Evolutionary conservation across 352 stramenopile species (phyloP).

Genomic region (Globisporangium uncinulatum): DNA sequence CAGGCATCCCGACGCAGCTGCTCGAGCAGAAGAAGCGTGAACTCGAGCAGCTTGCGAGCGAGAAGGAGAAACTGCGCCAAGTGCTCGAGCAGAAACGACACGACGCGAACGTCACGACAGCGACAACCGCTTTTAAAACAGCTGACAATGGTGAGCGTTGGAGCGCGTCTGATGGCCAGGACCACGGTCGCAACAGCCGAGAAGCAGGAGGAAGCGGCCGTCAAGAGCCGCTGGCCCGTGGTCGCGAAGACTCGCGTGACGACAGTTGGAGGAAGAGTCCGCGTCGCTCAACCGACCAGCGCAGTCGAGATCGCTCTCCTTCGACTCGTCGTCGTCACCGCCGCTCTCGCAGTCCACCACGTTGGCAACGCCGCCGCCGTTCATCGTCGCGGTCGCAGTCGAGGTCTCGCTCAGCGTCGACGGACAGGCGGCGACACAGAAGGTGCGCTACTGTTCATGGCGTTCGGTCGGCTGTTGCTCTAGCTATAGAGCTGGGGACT

Average conservation of each 20-base stretch:
- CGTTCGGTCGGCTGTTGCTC: not conserved
- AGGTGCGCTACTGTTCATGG: not conserved
- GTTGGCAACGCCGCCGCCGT: conserved; percentile 15
- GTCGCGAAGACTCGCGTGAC: not conserved
- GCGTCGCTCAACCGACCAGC: not conserved
- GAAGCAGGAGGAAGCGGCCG: no score
- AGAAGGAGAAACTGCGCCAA: conserved; percentile 54
- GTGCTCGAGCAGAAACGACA: conserved; percentile 51
- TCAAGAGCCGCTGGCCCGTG: not conserved
- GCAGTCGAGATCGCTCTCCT: not conserved
- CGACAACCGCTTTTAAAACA: not conserved
- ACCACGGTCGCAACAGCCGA: not conserved
- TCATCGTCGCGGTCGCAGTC: conserved; percentile 14
- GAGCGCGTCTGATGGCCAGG: not conserved
- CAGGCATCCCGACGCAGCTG: conserved; percentile 82
- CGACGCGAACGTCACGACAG: conserved; percentile 11
- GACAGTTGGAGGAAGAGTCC: conserved; percentile 1
- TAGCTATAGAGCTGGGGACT: not conserved
- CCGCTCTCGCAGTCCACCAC: conserved; percentile 16
- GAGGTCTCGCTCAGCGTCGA: conserved; percentile 11
- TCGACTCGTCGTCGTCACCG: not conserved
- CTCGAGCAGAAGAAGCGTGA: conserved; percentile 91
- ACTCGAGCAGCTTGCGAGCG: conserved; percentile 48
- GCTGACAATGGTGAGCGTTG: not conserved
- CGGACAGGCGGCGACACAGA: conserved; percentile 1